phyloP scores from a whole-genome alignment of 1,284 basidiomycete genomes.

The Cryptococcus sp. region DNA sequence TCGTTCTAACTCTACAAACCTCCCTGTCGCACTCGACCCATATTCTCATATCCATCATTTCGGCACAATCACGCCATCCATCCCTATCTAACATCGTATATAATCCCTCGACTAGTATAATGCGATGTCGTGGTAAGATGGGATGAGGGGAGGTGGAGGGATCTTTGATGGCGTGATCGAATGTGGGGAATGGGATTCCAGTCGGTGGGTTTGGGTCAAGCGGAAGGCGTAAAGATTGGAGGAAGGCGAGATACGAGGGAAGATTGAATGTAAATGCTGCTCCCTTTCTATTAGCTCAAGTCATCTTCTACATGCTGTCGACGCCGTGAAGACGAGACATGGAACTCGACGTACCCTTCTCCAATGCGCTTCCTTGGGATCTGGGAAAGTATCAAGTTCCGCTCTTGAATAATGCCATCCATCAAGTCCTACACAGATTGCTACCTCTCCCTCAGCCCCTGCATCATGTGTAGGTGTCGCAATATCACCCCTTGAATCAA shows the following conservation, averaged over 20 bases:
- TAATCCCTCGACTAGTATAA: conserved; percentile 78
- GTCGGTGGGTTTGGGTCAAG: conserved; percentile 53
- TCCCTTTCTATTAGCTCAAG: conserved; percentile 46
- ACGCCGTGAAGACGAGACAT: conserved; percentile 64
- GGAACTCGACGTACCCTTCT: conserved; percentile 48
- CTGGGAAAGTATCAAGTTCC: conserved; percentile 38
- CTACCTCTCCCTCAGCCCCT: conserved; percentile 18
- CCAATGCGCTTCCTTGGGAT: conserved; percentile 29
- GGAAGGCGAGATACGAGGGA: conserved; percentile 65
- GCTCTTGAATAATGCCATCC: conserved; percentile 52
- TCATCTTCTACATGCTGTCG: too few species aligned
- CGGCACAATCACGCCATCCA: conserved; percentile 68
- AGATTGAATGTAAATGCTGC: conserved; percentile 51
- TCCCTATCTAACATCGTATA: conserved; percentile 66
- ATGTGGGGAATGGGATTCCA: conserved; percentile 41
- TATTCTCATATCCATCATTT: conserved; percentile 71
- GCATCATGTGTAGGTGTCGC: neutral
- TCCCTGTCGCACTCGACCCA: conserved; percentile 63
- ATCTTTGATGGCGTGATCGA: conserved; percentile 54
- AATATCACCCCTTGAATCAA: neutral
- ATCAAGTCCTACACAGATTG: conserved; percentile 51
- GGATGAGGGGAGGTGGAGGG: conserved; percentile 50
- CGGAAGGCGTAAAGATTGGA: conserved; percentile 58
- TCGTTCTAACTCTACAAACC: conserved; percentile 62
- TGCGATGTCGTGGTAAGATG: conserved; percentile 61